Evolutionary conservation across 371 early-diverging fungal genomes (phyloP), one percentile per base, ranked within the genome.

Genomic region (Syncephalastrum racemosum): DNA sequence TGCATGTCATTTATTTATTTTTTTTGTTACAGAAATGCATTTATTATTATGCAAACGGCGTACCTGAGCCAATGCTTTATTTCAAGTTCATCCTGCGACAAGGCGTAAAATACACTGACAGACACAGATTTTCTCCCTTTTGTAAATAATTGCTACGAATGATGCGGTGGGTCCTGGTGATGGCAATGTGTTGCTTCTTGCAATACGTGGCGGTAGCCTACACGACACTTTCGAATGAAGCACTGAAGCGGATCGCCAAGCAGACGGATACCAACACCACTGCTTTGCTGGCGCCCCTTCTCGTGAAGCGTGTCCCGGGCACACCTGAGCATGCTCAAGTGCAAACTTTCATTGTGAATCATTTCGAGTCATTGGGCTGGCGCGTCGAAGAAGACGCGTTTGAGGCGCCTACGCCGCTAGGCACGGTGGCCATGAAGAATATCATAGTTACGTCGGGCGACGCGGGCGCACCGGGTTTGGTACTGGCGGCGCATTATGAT

Each of bases 401-500:
- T 64, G 77, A 65, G 16, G 88, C 80, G 12, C 53, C 54, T 4
- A 96, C 96, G 4, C 94, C 96, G 4, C 58, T 73, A 48, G 96
- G 95, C 6, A 23, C 55, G n/a, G 87, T 81, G 50, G 50, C 66
- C 2, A 95, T 97, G 67, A 82, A 83, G 49, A 97, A 97, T 71
- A 81, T 96, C 40, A 85, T 97, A 57, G 93, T 85, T 10, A 96
- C 95, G 15, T 88, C 91, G 62, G 81, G 93, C 62, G 86, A 89
- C n/a, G n/a, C n/a, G 3, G 61, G 78, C 7, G 91, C 91, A 0
- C 66, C 70, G 53, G 79, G 91, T 3, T 77, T 97, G 6, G 89
- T 96, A 5, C 72, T 97, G 25, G 91, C 94, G 2, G 98, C 98
- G 1, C 98, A 96, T 67, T 96, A 83, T 59, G 97, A 97, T 70